Percentiles rank a stretch among this genome's conserved stretches.
Conservation (phyloP, 1,139 yeast species). For the Keqinozyma sinolaborantium region DNA sequence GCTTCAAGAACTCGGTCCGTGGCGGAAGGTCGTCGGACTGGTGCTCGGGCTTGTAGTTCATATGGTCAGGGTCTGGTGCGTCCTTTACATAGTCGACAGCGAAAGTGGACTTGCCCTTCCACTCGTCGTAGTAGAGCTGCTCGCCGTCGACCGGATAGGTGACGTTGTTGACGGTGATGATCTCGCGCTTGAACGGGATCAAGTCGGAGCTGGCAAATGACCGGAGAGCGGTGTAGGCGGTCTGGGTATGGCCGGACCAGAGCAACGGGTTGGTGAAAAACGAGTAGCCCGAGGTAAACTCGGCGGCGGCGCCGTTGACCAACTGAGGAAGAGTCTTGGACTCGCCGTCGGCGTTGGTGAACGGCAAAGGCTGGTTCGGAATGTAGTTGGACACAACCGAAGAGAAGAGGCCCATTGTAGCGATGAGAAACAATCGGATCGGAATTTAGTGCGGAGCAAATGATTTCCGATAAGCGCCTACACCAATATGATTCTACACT, state of each 20-base stretch:
- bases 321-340: conserved; percentile 21
- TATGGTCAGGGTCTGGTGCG: conserved; percentile 20
- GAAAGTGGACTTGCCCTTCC: conserved; percentile 39
- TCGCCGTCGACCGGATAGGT: conserved; percentile 28
- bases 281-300: conserved; percentile 27
- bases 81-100: conserved; percentile 38
- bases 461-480: too few relatives aligned
- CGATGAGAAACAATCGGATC: too few relatives aligned
- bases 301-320: conserved; percentile 25
- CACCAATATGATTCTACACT: too few relatives aligned
- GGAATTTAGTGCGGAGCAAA: too few relatives aligned
- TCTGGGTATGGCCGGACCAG: conserved; percentile 43
- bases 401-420: neutral
- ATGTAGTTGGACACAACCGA: conserved; percentile 19
- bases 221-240: conserved; percentile 42
- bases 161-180: conserved; percentile 27
- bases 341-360: conserved; percentile 12
- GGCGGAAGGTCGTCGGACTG: conserved; percentile 41
- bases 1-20: conserved; percentile 39
- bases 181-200: conserved; percentile 35
- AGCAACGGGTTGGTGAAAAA: conserved; percentile 37
- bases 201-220: conserved; percentile 33
- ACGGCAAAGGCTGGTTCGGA: conserved; percentile 25
- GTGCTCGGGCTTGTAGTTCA: conserved; percentile 25
- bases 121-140: conserved; percentile 33